Evolutionary conservation across 1,139 yeast species (phyloP), one percentile per base, ranked within the genome.

Genomic region (Diutina sp.): DNA sequence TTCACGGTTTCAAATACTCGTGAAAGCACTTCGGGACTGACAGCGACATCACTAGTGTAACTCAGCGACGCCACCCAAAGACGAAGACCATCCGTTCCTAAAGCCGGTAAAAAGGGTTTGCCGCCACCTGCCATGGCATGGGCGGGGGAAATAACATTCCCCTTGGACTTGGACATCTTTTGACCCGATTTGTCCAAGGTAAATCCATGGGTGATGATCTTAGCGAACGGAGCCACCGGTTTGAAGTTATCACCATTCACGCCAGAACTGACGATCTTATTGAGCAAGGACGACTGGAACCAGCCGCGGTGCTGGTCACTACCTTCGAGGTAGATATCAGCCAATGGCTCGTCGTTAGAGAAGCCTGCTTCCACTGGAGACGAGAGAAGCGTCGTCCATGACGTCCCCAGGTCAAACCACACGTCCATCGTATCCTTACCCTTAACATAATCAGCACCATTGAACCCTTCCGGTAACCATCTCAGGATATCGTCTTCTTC

Each of bases 301-400:
- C 99, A 93, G 0, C 99, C 99, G 60, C 99, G 80, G 66, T 95
- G 99, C 68, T 93, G 99, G 67, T 93, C 99, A 45, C 93, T 83
- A 1, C 99, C 99, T 72, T 93, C 99, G 25, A 91, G 70, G 66
- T 90, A 91, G 16, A 89, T 78, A 66, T 91, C 95, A 0, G 96
- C 88, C 7, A 85, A 67, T 9, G 69, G 74, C 58, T 72, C 60
- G 63, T 61, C 56, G 2, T n/a, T 21, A 16, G 54, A 18, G 28
- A 38, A 41, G 28, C 21, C 46, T 4, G 35, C 21, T 60, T 75
- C 74, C 5, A 45, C 48, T 1, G 46, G 38, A 9, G 35, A 25
- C 29, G 73, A 67, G 45, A 70, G 73, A 41, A 90, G 73, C 52
- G 83, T 80, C 6, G 85, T 80, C 99, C 99, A 93, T 45, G 95